Evolutionary conservation across 805 yeast genomes (phyloP).

Genomic region (Suhomyces canberraensis): DNA sequence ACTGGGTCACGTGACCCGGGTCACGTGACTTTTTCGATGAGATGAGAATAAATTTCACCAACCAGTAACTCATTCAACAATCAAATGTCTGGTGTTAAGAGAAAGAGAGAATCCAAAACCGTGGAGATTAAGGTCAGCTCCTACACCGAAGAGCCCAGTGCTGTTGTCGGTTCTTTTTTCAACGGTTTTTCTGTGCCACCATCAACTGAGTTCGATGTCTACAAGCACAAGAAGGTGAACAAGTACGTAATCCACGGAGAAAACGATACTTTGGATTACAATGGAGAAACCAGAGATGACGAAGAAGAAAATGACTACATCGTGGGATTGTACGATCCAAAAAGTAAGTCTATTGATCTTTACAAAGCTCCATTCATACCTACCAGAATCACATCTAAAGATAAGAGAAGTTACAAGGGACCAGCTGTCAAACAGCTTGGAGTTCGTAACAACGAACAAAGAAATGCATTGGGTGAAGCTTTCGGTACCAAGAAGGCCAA

Average conservation of each 20-base stretch:
- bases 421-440: constrained; percentile 62
- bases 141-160: constrained; percentile 42
- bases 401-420: constrained; percentile 53
- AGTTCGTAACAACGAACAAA: constrained; percentile 51
- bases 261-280: constrained; percentile 66
- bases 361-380: constrained; percentile 60
- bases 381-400: constrained; percentile 60
- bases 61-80: constrained; percentile 2
- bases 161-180: constrained; percentile 70
- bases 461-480: constrained; percentile 88
- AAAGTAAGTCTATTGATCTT: constrained; percentile 60
- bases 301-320: constrained; percentile 51
- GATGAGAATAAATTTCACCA: constrained; percentile 6
- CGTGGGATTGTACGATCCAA: constrained; percentile 75
- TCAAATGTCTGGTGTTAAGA: constrained; percentile 15
- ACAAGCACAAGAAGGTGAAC: constrained; percentile 43
- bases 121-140: constrained; percentile 40
- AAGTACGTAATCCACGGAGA: constrained; percentile 74
- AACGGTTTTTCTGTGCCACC: constrained; percentile 68
- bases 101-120: constrained; percentile 25
- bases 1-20: constrained; percentile 1
- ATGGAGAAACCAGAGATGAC: constrained; percentile 45
- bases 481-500: constrained; percentile 97
- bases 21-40: not conserved
- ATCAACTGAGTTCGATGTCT: constrained; percentile 60